These are phyloP conservation scores for Clarireedia hainanense DNA, from an alignment of 2,329 filamentous ascomycete genomes.

Conservation along the genomic window DNA sequence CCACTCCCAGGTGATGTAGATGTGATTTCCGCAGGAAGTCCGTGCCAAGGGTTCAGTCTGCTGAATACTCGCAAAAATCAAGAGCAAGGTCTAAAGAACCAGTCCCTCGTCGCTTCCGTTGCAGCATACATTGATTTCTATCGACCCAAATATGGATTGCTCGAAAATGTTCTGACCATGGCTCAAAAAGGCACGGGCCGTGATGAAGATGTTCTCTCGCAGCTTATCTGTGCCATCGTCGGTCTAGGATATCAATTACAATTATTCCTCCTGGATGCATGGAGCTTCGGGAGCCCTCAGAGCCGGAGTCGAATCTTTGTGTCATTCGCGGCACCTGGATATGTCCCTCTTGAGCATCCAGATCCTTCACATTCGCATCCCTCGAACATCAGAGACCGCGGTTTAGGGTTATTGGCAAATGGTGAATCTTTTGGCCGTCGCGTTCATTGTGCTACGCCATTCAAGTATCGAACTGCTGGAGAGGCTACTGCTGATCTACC, in stretches of 20 bases:
- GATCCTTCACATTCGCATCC: slow-evolving; percentile 56
- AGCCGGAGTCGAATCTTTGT: slow-evolving; percentile 62
- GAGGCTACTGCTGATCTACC: slow-evolving; percentile 56
- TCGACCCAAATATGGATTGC: slow-evolving; percentile 62
- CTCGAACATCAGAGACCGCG: slow-evolving; percentile 22
- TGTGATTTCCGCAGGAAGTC: slow-evolving; percentile 64
- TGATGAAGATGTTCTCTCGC: slow-evolving; percentile 60
- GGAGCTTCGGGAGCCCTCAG: slow-evolving; percentile 60
- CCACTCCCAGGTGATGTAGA: slow-evolving; percentile 57
- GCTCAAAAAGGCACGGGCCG: slow-evolving; percentile 36
- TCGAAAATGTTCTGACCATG: slow-evolving; percentile 71
- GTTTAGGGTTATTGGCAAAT: slow-evolving; percentile 52
- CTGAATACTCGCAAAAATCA: slow-evolving; percentile 53
- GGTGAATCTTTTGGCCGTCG: slow-evolving; percentile 51
- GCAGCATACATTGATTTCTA: slow-evolving; percentile 68
- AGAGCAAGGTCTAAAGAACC: slow-evolving; percentile 54
- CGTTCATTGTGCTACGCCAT: slow-evolving; percentile 46
- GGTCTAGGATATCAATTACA: slow-evolving; percentile 71
- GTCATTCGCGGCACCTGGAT: slow-evolving; percentile 59
- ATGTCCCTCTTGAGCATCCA: slow-evolving; percentile 48
- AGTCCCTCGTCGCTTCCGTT: slow-evolving; percentile 70
- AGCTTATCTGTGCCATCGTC: slow-evolving; percentile 65
- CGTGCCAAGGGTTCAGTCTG: slow-evolving; percentile 67
- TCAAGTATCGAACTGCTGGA: slow-evolving; percentile 45
- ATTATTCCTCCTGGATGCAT: slow-evolving; percentile 61